Conservation (phyloP, 2,329 filamentous ascomycete genomes). For the Nothophoma quercina region DNA sequence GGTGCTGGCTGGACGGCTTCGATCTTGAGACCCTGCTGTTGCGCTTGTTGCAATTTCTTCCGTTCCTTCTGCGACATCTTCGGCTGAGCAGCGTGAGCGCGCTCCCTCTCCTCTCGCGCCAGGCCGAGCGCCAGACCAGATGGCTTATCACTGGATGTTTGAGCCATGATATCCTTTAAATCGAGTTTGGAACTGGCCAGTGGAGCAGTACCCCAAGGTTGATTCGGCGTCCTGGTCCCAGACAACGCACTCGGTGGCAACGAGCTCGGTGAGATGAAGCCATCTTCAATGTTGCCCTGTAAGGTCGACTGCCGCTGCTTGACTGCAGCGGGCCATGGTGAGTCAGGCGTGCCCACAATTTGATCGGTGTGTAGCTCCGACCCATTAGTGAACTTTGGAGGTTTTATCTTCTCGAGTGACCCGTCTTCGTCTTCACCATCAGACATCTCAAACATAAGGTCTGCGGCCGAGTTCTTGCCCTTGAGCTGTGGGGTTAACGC, state of each 20-base stretch:
- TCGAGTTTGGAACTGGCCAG: conserved; percentile 71
- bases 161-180: conserved; percentile 78
- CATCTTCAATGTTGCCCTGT: conserved; percentile 1
- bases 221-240: conserved; percentile 40
- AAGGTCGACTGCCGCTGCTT: conserved; percentile 15
- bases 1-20: conserved; percentile 41
- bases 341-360: conserved; percentile 31
- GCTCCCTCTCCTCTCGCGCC: conserved; percentile 52
- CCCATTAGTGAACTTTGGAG: conserved; percentile 29
- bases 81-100: conserved; percentile 48
- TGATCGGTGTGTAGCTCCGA: conserved; percentile 19
- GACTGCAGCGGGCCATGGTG: conserved; percentile 32
- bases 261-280: conserved; percentile 30
- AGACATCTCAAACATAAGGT: conserved; percentile 95
- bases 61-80: conserved; percentile 93
- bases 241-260: conserved; percentile 28
- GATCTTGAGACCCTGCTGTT: conserved; percentile 42
- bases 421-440: conserved; percentile 65
- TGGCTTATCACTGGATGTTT: conserved; percentile 60
- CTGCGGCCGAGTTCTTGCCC: conserved; percentile 71
- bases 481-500: conserved; percentile 72
- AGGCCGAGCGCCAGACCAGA: conserved; percentile 63
- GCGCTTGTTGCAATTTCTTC: conserved; percentile 64
- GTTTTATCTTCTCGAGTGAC: conserved; percentile 26
- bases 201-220: conserved; percentile 62